These are phyloP conservation scores for Suillus americanus DNA, from an alignment of 768 basidiomycete species.

Conservation along the genomic window DNA sequence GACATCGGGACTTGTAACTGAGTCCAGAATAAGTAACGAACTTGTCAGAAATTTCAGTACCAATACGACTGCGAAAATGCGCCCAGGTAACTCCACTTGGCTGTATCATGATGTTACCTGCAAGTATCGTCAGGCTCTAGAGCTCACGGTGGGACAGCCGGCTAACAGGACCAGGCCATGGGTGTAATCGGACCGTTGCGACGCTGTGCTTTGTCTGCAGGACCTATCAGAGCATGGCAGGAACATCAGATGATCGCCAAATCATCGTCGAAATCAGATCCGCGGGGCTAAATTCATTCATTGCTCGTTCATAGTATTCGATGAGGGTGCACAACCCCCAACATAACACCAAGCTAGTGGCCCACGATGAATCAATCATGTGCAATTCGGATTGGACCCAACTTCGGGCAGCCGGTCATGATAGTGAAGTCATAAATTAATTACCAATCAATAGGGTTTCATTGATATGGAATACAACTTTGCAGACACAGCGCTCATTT, in stretches of 20 bases:
- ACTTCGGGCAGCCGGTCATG: not conserved
- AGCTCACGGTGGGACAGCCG: not conserved
- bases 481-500: not conserved
- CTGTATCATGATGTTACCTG: not conserved
- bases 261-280: not conserved
- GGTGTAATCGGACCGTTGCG: not conserved
- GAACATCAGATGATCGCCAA: not conserved
- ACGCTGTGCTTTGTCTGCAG: not conserved
- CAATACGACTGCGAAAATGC: not conserved
- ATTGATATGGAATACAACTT: not conserved
- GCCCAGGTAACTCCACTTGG: not conserved
- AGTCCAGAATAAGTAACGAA: not conserved
- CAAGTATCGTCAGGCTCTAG: not conserved
- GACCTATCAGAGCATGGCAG: not conserved
- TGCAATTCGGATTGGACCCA: not conserved
- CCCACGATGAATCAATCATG: not conserved
- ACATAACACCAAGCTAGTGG: not conserved
- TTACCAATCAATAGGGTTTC: not conserved
- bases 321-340: not conserved
- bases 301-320: too few species aligned
- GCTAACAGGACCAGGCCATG: not conserved
- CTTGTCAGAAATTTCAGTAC: not conserved
- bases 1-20: not conserved
- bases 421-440: not conserved
- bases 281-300: not conserved